Evolutionary conservation across 108 stramenopile species (phyloP).

Genomic region (Fragilaria crotonensis): DNA sequence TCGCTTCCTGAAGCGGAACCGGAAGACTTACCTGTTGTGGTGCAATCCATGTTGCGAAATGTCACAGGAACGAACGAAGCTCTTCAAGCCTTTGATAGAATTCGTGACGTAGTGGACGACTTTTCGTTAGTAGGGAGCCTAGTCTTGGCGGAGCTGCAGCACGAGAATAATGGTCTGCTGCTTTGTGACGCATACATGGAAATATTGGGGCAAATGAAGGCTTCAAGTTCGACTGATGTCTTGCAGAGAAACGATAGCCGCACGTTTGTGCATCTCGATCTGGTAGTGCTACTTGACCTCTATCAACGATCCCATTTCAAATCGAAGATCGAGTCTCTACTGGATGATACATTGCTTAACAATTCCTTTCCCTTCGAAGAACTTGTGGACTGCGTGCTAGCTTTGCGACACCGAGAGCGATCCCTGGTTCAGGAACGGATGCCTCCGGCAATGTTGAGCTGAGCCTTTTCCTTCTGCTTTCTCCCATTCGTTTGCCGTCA

Average conservation of each 20-base stretch:
- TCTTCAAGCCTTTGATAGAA: not conserved
- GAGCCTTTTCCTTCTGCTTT: not conserved
- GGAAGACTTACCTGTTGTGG: constrained; percentile 2
- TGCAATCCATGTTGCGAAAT: constrained; percentile 2
- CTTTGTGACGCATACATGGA: not conserved
- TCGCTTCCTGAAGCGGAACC: not conserved
- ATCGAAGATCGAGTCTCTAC: not conserved
- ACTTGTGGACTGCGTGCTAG: too few species aligned
- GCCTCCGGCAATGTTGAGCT: too few species aligned
- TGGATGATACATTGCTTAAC: not conserved
- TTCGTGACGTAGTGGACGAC: not conserved
- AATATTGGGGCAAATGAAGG: not conserved
- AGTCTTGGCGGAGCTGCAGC: not conserved
- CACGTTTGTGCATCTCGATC: constrained; percentile 1
- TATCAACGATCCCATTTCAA: constrained; percentile 1
- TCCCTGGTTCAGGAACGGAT: too few species aligned
- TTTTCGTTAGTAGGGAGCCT: not conserved
- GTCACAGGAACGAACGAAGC: constrained; percentile 1
- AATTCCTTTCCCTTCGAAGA: not conserved
- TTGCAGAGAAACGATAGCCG: not conserved
- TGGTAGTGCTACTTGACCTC: not conserved
- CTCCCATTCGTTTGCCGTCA: not conserved
- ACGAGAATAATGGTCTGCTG: not conserved
- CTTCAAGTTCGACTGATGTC: too few species aligned
- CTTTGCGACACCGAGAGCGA: too few species aligned